These are phyloP conservation scores for Hypoxylon sp. DNA, from an alignment of 2,329 filamentous ascomycete genomes.

Conservation along the genomic window DNA sequence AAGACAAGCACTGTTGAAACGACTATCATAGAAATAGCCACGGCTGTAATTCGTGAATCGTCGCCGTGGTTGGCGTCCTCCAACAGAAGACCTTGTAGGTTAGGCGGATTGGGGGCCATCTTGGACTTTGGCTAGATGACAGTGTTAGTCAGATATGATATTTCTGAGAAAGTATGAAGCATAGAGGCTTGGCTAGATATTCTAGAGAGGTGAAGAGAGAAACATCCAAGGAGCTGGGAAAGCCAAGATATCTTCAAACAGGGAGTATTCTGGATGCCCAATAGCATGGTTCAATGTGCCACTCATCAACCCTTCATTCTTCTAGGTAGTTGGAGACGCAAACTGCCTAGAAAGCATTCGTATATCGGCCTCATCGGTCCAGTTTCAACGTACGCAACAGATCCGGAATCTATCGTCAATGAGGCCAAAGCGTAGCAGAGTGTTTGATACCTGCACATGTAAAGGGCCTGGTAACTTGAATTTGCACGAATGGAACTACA, in stretches of 20 bases:
- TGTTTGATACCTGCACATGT: neutral
- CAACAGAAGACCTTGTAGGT: neutral
- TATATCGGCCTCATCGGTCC: neutral
- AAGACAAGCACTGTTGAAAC: neutral
- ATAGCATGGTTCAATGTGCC: neutral
- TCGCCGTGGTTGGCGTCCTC: neutral
- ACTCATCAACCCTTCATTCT: neutral
- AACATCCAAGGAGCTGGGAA: neutral
- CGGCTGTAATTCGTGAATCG: neutral
- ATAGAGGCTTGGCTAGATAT: neutral
- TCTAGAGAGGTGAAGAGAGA: neutral
- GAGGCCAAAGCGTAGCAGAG: neutral
- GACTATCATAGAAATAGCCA: neutral
- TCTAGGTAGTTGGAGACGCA: neutral
- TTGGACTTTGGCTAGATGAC: neutral
- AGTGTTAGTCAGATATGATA: neutral
- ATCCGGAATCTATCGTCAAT: neutral
- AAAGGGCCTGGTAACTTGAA: neutral
- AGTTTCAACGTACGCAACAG: neutral
- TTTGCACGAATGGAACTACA: neutral
- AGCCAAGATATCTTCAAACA: conserved; percentile 2
- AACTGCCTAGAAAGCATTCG: neutral
- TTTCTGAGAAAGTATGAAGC: neutral
- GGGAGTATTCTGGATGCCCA: neutral
- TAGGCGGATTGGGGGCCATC: neutral